Conservation (phyloP, 257 asterid genomes). For the Solanum stenotomum region DNA sequence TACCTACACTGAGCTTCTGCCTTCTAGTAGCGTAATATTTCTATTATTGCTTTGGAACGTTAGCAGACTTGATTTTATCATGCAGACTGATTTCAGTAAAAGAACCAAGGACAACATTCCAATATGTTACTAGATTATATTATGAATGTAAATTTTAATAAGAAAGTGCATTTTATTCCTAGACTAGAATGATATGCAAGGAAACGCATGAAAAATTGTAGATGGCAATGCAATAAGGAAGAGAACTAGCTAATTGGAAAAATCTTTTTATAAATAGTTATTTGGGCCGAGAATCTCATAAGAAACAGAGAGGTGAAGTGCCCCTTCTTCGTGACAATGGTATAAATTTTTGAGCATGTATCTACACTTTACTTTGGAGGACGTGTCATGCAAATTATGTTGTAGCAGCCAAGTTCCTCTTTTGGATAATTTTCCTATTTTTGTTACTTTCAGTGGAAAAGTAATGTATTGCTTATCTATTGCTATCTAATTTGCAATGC, state of each 20-base stretch:
- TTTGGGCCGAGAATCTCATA: neutral
- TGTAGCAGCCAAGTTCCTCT: neutral
- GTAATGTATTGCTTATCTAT: neutral
- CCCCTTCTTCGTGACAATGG: neutral
- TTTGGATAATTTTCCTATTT: neutral
- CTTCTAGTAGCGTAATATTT: neutral
- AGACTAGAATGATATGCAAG: neutral
- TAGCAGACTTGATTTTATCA: neutral
- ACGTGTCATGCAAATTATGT: neutral
- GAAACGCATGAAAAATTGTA: neutral
- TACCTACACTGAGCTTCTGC: neutral
- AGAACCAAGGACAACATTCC: neutral
- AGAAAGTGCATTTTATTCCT: neutral
- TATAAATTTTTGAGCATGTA: neutral
- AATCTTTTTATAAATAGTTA: neutral
- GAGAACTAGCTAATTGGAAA: neutral
- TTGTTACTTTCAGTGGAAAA: neutral
- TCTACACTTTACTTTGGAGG: neutral
- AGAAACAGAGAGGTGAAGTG: neutral
- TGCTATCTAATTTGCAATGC: constrained; percentile 3
- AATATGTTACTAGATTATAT: neutral
- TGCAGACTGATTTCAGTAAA: neutral
- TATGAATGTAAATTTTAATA: neutral
- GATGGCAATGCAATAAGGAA: neutral
- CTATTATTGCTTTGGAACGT: neutral